These are phyloP conservation scores for Cercospora janseana DNA, from an alignment of 2,329 filamentous ascomycete species.

Conservation along the genomic window DNA sequence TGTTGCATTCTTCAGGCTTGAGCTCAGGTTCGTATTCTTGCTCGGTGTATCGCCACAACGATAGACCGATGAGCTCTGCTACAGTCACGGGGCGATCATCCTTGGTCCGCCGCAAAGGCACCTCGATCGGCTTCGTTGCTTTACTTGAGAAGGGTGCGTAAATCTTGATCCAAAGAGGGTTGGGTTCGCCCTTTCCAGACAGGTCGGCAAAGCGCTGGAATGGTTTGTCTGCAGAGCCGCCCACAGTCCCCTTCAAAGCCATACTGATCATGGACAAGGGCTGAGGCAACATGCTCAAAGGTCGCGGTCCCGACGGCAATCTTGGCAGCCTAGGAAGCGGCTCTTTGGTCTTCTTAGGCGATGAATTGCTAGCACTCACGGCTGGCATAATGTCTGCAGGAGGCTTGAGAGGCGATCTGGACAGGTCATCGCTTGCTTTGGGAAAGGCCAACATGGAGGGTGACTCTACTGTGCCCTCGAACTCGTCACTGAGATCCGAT, in stretches of 20 bases:
- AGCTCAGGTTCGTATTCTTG: constrained; percentile 70
- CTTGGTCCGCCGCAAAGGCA: constrained; percentile 67
- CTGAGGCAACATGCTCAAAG: constrained; percentile 68
- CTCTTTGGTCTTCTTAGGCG: constrained; percentile 62
- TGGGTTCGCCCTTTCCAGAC: constrained; percentile 74
- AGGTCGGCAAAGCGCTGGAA: constrained; percentile 74
- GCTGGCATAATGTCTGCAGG: constrained; percentile 45
- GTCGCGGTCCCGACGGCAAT: constrained; percentile 65
- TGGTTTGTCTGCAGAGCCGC: constrained; percentile 54
- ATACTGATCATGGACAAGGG: constrained; percentile 61
- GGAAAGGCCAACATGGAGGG: constrained; percentile 65
- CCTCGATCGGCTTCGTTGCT: constrained; percentile 65
- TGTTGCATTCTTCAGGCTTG: constrained; percentile 64
- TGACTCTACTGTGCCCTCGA: constrained; percentile 63
- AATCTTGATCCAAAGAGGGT: constrained; percentile 72
- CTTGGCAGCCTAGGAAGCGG: constrained; percentile 60
- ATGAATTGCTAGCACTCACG: constrained; percentile 45
- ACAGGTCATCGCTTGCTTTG: constrained; percentile 52
- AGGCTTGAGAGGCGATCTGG: constrained; percentile 49
- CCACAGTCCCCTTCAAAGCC: constrained; percentile 62
- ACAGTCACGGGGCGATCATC: constrained; percentile 71
- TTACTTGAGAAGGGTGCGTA: constrained; percentile 70
- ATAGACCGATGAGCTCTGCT: constrained; percentile 76
- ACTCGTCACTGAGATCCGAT: constrained; percentile 52
- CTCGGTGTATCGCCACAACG: constrained; percentile 73